Base-by-base conservation (phyloP, 208 protist genomes). In the Leishmania tarentolae region DNA sequence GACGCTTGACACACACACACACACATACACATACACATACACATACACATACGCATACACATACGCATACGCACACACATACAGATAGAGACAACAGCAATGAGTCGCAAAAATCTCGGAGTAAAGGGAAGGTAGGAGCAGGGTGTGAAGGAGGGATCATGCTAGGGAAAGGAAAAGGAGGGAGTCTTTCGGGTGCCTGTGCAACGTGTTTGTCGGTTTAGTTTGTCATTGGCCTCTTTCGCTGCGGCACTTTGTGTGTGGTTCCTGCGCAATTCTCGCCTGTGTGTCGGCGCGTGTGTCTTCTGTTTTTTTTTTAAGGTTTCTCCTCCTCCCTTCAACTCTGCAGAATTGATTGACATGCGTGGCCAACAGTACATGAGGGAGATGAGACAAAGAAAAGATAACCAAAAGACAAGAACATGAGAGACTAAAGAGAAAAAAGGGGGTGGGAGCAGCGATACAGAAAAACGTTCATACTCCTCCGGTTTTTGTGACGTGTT, bases 261-360 rank as follows among this genome's bases (percentile, higher is more conserved):
- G 24, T 6, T 17, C 75, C 53, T 50, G 35, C 46, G 9, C 52
- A 2, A 72, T 82, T n/a, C 40, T 35, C 4, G 35, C 63, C 17
- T n/a, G 69, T n/a, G 66, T 72, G 66, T 28, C 31, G 28, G 59
- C 35, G 59, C 59, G 59, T n/a, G 35, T 40, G 40, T 70, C 35
- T 72, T 44, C 70, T 73, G 28, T 53, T 61, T 40, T 50, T 70
- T 65, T 59, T 71, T 76, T 78, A 35, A 42, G 19, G n/a, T 75
- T 0, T 71, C 19, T 73, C 21, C 61, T 17, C 46, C 21, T 47
- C 44, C 15, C 35, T 68, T 59, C 50, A 17, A 37, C 40, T 13
- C 35, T 42, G 40, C 17, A n/a, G 57, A 9, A 53, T 52, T 40
- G 44, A 66, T 31, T 17, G 13, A 24, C 6, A 5, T 17, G 19